Base-by-base conservation (phyloP, 768 basidiomycete species). In the Tulasnella sp. region DNA sequence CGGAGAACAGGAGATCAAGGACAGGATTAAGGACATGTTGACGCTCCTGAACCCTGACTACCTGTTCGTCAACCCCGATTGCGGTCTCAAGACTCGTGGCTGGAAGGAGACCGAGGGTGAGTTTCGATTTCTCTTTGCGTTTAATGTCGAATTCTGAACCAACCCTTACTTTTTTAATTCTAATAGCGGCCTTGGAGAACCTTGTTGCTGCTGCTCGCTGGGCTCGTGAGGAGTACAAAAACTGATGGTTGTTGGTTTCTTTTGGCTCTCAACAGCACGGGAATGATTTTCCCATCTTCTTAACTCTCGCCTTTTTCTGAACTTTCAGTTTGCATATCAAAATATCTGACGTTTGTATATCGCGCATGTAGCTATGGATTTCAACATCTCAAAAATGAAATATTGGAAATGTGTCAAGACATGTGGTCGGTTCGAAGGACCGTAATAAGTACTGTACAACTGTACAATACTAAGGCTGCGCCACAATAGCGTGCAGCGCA, bases 71-170 rank as follows among this genome's bases (percentile, higher is more conserved):
- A 97, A 97, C 80, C 95, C 95, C 61, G 95, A 97, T 73, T 97
- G 95, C 70, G 96, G 95, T 76, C 79, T 98, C 68, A 98, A 98
- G 82, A 98, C 95, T 65, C 91, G 94, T 79, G 90, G 86, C 67
- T 96, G 94, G 94, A 87, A 88, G 74, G 94, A 98, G 80, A 97
- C 94, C 45, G 88, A 96, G 77, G 81, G 82, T 77, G 53, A 34
- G 68, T 66, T 58, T 21, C 4, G 41, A n/a, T n/a, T n/a, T n/a
- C n/a, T n/a, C 23, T n/a, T 60, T 63, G 56, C 47, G 17, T 24
- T 42, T n/a, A 63, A 19, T 55, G 41, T 43, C 7, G 55, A 21
- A 0, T 64, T 5, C 50, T 38, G 65, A 56, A 50, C 59, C 60
- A 23, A 61, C 62, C 60, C 34, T 62, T 23, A 62, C 47, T 45